Conservation (phyloP, 768 basidiomycete species). For the Coprinopsis strossmayeri region DNA sequence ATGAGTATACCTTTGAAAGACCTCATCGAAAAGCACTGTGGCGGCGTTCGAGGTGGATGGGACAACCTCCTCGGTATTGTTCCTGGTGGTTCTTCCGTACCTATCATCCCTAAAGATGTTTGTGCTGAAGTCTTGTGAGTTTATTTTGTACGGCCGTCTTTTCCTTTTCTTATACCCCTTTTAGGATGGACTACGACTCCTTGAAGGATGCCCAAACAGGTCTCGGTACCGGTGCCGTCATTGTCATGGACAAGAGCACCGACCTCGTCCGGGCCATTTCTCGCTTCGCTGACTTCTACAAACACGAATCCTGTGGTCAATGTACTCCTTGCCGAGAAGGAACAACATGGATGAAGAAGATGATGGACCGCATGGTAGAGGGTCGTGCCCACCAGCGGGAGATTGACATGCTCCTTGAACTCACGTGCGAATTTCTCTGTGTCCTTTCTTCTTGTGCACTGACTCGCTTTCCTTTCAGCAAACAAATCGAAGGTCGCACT, state of each 20-base stretch:
- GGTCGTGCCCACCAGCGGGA: constrained; percentile 88
- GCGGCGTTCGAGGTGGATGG: constrained; percentile 93
- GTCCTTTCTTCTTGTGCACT: not conserved
- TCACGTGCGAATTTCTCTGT: constrained; percentile 53
- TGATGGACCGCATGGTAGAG: constrained; percentile 96
- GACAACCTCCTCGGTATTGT: constrained; percentile 95
- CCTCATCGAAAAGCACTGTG: constrained; percentile 93
- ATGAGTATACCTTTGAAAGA: constrained; percentile 97
- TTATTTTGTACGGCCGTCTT: no score
- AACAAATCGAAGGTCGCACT: constrained; percentile 95
- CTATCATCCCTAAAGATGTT: constrained; percentile 76
- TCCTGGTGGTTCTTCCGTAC: constrained; percentile 92
- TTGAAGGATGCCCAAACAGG: constrained; percentile 95
- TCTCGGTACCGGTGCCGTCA: constrained; percentile 96
- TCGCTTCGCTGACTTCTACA: constrained; percentile 94
- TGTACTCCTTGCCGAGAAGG: constrained; percentile 93
- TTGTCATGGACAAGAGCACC: constrained; percentile 98
- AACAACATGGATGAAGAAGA: constrained; percentile 99
- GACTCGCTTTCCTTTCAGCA: constrained; percentile 38
- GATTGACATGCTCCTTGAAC: constrained; percentile 96
- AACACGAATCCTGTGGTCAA: constrained; percentile 97
- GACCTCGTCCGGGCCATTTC: constrained; percentile 94
- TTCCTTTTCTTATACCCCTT: no score
- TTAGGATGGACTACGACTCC: constrained; percentile 96
- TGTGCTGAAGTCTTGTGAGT: constrained; percentile 87